A percentile compares a stretch with the other conserved stretches of the same genome.
These are phyloP conservation scores for Agapanthus africanus DNA, from an alignment of 106 monocot genomes.

Conservation along the genomic window DNA sequence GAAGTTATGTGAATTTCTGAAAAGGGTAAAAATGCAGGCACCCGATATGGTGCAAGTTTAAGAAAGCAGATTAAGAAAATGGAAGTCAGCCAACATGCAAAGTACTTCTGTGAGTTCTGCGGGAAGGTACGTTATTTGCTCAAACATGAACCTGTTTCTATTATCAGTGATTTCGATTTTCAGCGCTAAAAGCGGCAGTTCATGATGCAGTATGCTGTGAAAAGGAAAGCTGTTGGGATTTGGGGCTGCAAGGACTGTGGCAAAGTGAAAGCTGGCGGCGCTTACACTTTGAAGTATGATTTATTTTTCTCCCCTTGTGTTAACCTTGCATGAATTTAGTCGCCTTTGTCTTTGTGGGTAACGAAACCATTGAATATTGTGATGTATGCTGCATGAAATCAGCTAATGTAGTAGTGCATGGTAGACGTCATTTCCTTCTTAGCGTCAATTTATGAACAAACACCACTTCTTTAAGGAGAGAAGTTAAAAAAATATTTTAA, in stretches of 20 bases:
- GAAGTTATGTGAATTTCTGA: too few species aligned
- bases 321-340: too few species aligned
- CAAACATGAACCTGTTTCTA: not conserved
- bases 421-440: too few species aligned
- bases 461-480: too few species aligned
- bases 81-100: conserved; percentile 64
- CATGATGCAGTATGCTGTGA: conserved; percentile 19
- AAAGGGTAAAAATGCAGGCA: conserved; percentile 47
- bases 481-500: too few species aligned
- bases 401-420: too few species aligned
- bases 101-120: conserved; percentile 70
- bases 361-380: too few species aligned
- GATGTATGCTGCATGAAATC: too few species aligned
- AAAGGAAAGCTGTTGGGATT: conserved; percentile 26
- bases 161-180: not conserved
- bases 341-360: too few species aligned
- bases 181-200: not conserved
- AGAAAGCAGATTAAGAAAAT: conserved; percentile 71
- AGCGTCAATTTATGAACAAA: too few species aligned
- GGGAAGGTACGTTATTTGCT: conserved; percentile 33
- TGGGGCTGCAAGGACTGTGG: conserved; percentile 33
- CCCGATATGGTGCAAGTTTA: conserved; percentile 71
- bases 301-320: not conserved
- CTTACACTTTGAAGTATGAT: conserved; percentile 29
- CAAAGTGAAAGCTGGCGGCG: conserved; percentile 25